Evolutionary conservation across 1,284 basidiomycete genomes (phyloP).

Genomic region (Retiboletus flavoniger): DNA sequence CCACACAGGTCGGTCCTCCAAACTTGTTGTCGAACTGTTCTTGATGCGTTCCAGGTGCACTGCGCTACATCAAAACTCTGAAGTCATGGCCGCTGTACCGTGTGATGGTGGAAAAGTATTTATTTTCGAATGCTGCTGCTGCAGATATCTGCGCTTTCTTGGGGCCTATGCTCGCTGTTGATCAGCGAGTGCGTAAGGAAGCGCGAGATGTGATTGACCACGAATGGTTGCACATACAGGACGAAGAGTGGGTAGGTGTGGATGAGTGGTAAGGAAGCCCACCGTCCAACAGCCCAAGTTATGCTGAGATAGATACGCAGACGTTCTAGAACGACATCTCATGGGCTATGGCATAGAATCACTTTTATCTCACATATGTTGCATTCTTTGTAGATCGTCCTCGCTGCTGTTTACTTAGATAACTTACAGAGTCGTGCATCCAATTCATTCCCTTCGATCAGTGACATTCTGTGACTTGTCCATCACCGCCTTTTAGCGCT

Average conservation of each 20-base stretch:
- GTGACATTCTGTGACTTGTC: not conserved
- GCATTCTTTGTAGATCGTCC: not conserved
- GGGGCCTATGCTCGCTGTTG: constrained; percentile 74
- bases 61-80: constrained; percentile 77
- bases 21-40: not conserved
- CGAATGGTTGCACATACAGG: constrained; percentile 63
- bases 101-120: constrained; percentile 84
- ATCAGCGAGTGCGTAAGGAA: constrained; percentile 65
- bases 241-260: constrained; percentile 44
- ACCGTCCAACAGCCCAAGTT: constrained; percentile 1
- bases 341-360: not conserved
- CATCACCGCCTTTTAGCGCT: not conserved
- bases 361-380: constrained; percentile 15
- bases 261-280: constrained; percentile 44
- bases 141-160: constrained; percentile 67
- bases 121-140: constrained; percentile 62
- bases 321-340: constrained; percentile 11
- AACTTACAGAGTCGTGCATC: not conserved
- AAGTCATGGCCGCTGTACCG: constrained; percentile 83
- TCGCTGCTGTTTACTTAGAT: constrained; percentile 4
- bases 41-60: constrained; percentile 41
- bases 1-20: constrained; percentile 53
- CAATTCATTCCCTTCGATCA: not conserved
- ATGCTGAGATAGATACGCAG: constrained; percentile 7
- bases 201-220: constrained; percentile 77